A percentile compares a stretch with the other conserved stretches of the same genome.
Evolutionary conservation across 2,329 filamentous ascomycete genomes (phyloP).

Genomic region (Trichoderma breve): DNA sequence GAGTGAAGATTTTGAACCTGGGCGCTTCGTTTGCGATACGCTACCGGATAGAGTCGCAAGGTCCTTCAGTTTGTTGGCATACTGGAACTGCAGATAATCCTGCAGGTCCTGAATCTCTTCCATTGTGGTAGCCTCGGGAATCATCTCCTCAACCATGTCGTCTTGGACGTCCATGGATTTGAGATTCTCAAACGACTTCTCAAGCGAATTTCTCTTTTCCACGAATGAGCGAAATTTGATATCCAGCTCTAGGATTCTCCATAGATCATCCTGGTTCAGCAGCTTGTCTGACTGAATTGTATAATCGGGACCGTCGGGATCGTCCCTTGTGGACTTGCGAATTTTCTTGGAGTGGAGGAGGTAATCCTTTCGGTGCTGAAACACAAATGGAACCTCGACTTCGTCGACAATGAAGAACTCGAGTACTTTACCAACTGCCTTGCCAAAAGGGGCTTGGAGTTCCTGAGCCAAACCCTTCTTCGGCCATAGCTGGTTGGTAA

Average conservation of each 20-base stretch:
- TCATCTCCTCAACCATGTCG: constrained; percentile 74
- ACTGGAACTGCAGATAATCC: constrained; percentile 95
- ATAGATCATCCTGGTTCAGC: constrained; percentile 87
- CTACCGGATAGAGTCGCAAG: constrained; percentile 63
- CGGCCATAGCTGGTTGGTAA: constrained; percentile 83
- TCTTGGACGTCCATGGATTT: constrained; percentile 66
- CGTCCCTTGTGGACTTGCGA: constrained; percentile 58
- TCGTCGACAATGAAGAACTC: constrained; percentile 95
- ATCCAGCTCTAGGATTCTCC: constrained; percentile 92
- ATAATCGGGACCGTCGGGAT: constrained; percentile 69
- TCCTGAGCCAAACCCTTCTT: constrained; percentile 75
- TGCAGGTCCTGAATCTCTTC: constrained; percentile 96
- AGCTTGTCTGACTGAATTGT: constrained; percentile 81
- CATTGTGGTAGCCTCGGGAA: constrained; percentile 77
- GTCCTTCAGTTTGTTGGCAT: constrained; percentile 80
- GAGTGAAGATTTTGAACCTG: constrained; percentile 75
- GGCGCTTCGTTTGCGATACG: constrained; percentile 69
- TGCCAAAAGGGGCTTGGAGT: constrained; percentile 78
- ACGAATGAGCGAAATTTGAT: constrained; percentile 91
- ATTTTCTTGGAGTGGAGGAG: constrained; percentile 83
- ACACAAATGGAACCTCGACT: constrained; percentile 95
- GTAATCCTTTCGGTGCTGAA: constrained; percentile 97
- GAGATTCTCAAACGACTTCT: constrained; percentile 74
- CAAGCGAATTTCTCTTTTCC: constrained; percentile 85
- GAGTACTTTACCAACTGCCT: constrained; percentile 85